Conservation (phyloP, 352 stramenopile genomes). For the Phytophthora pinifolia region DNA sequence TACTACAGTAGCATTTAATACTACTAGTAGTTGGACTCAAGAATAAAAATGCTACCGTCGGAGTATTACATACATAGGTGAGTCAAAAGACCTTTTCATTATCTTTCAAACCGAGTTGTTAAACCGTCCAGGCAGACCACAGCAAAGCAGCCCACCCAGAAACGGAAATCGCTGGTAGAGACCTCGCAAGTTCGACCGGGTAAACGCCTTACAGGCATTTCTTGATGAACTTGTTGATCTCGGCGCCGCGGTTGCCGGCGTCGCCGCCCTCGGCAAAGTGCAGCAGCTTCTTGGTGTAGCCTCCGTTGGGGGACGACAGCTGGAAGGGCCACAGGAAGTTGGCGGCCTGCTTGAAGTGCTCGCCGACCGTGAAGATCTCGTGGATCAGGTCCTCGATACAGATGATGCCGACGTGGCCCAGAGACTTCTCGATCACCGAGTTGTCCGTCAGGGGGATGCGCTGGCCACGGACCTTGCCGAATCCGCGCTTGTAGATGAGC, state of each 20-base stretch:
- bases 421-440: slow-evolving; percentile 94
- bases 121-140: slow-evolving; percentile 31
- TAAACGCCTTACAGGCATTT: slow-evolving; percentile 87
- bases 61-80: background rate
- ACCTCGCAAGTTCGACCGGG: slow-evolving; percentile 11
- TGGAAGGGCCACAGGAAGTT: slow-evolving; percentile 99
- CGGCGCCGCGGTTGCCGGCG: slow-evolving; percentile 89
- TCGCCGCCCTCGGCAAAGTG: slow-evolving; percentile 95
- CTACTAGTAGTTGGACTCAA: too few relatives aligned
- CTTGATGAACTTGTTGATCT: slow-evolving; percentile 96
- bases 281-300: slow-evolving; percentile 94
- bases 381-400: slow-evolving; percentile 99
- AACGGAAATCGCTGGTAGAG: slow-evolving; percentile 16
- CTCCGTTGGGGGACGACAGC: slow-evolving; percentile 95
- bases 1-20: too few relatives aligned
- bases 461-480: slow-evolving; percentile 98
- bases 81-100: slow-evolving; percentile 41
- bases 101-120: slow-evolving; percentile 59
- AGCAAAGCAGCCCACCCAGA: slow-evolving; percentile 9
- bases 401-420: slow-evolving; percentile 96
- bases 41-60: too few relatives aligned
- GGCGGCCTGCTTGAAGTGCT: slow-evolving; percentile 98
- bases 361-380: slow-evolving; percentile 98
- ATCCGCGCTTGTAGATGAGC: slow-evolving; percentile 99
- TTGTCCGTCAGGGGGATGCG: slow-evolving; percentile 98